Percentiles rank a stretch among this genome's conserved stretches.
These are phyloP conservation scores for Lactarius pseudohatsudake DNA, from an alignment of 768 basidiomycete species.

Conservation along the genomic window DNA sequence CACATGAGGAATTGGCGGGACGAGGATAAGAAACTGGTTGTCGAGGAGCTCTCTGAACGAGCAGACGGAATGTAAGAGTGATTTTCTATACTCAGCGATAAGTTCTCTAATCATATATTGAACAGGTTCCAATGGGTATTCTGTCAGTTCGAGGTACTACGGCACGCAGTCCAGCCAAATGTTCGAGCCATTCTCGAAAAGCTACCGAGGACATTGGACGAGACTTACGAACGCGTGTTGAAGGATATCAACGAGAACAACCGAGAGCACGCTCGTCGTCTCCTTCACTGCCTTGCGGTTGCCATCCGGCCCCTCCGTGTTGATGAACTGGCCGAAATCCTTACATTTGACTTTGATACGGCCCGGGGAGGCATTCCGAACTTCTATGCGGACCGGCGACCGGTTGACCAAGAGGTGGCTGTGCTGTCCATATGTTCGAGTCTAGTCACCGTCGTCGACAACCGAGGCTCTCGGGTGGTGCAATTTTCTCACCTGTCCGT, in stretches of 20 bases:
- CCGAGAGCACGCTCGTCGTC: not conserved
- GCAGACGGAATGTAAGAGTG: no score
- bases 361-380: not conserved
- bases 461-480: not conserved
- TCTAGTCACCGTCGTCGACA: not conserved
- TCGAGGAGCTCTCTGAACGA: no score
- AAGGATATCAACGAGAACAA: not conserved
- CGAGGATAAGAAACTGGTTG: no score
- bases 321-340: slow-evolving; percentile 2
- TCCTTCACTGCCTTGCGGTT: slow-evolving; percentile 7
- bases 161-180: not conserved
- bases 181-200: not conserved
- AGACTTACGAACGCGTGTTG: not conserved
- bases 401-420: not conserved
- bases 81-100: no score
- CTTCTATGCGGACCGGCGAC: not conserved
- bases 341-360: not conserved
- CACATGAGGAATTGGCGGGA: no score
- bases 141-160: not conserved
- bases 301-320: slow-evolving; percentile 1
- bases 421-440: not conserved
- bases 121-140: slow-evolving; percentile 1
- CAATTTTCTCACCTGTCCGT: slow-evolving; percentile 2
- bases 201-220: not conserved
- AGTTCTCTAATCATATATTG: no score